These are phyloP conservation scores for Alloascoidea africana DNA, from an alignment of 805 yeast species.

Conservation along the genomic window DNA sequence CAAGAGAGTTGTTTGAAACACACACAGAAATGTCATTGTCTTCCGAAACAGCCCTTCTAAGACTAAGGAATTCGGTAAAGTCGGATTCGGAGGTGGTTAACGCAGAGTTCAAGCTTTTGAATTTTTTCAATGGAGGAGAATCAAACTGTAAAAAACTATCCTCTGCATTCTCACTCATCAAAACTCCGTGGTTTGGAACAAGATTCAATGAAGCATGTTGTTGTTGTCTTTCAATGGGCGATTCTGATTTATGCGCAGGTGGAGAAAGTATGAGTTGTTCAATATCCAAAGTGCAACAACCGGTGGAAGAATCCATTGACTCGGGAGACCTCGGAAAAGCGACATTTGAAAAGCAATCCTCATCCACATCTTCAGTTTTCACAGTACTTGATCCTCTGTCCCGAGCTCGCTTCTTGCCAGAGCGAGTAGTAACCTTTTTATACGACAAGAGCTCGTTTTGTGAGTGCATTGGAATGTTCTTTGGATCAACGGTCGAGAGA, in stretches of 20 bases:
- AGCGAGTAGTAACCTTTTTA: too few relatives aligned
- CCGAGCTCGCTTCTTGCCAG: too few relatives aligned
- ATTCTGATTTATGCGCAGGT: not conserved
- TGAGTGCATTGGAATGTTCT: conserved; percentile 1
- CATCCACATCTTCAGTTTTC: too few relatives aligned
- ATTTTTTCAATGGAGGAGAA: too few relatives aligned
- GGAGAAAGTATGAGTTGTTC: not conserved
- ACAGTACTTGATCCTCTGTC: too few relatives aligned
- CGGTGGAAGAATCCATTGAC: not conserved
- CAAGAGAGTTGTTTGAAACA: not conserved
- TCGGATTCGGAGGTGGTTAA: not conserved
- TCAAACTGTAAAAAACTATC: too few relatives aligned
- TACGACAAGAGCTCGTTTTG: too few relatives aligned
- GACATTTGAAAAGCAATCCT: too few relatives aligned
- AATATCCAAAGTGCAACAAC: not conserved
- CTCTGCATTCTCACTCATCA: too few relatives aligned
- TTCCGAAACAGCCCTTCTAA: not conserved
- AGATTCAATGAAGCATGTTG: not conserved
- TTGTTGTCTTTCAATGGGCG: not conserved
- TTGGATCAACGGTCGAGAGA: too few relatives aligned
- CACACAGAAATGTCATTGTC: not conserved
- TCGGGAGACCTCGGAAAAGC: conserved; percentile 1
- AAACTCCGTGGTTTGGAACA: too few relatives aligned
- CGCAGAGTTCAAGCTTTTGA: too few relatives aligned
- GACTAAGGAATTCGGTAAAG: not conserved